Evolutionary conservation across 1,284 basidiomycete species (phyloP).

Genomic region (Chalciporus sp.): DNA sequence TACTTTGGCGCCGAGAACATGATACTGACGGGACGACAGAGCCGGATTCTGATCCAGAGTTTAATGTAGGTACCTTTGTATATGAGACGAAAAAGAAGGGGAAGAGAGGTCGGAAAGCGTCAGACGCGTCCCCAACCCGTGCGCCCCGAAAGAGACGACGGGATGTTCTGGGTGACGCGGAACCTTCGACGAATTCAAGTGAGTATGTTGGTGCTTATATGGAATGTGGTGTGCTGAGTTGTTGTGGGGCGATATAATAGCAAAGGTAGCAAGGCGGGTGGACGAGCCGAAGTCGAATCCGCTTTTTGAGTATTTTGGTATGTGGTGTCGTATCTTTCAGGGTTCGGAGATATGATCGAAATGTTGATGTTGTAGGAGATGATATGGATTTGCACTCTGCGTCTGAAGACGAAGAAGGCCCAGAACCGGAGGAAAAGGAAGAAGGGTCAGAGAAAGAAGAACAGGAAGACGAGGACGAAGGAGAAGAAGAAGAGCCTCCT

Average conservation of each 20-base stretch:
- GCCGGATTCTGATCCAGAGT: constrained; percentile 59
- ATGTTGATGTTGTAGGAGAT: constrained; percentile 26
- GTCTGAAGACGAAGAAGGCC: constrained; percentile 45
- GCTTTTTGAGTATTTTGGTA: constrained; percentile 33
- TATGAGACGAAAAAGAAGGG: constrained; percentile 39
- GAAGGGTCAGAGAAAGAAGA: constrained; percentile 27
- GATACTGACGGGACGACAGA: constrained; percentile 16
- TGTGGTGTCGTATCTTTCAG: not conserved
- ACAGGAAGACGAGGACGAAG: constrained; percentile 12
- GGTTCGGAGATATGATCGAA: not conserved
- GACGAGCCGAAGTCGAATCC: constrained; percentile 27
- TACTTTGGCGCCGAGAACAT: not conserved
- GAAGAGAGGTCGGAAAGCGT: constrained; percentile 20
- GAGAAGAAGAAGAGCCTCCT: constrained; percentile 29
- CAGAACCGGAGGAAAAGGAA: constrained; percentile 38
- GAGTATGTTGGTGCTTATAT: not conserved
- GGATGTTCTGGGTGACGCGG: constrained; percentile 2
- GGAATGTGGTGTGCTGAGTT: not conserved
- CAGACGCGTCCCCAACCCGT: constrained; percentile 15
- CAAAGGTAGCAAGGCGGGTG: not conserved
- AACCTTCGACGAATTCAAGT: constrained; percentile 15
- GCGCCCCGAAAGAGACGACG: constrained; percentile 16
- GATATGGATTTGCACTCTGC: constrained; percentile 48
- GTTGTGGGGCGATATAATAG: not conserved
- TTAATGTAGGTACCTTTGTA: constrained; percentile 46